Evolutionary conservation across 208 protist species (phyloP).

Genomic region (Acanthamoeba triangularis): DNA sequence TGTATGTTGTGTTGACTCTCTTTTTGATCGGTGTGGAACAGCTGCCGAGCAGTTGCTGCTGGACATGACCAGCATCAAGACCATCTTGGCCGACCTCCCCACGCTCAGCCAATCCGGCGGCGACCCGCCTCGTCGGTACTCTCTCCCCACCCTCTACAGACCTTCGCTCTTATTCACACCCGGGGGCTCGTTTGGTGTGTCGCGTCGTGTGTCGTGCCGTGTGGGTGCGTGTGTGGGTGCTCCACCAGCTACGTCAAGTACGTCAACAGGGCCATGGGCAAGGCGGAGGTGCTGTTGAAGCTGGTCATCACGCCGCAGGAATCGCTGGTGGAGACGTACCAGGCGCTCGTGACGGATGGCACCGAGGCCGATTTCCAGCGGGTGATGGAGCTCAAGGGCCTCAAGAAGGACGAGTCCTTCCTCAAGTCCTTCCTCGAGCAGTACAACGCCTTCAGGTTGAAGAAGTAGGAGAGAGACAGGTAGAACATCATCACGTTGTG

Average conservation of each 20-base stretch:
- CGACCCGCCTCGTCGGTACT: constrained; percentile 2
- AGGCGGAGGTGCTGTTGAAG: constrained; percentile 81
- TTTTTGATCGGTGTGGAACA: background rate
- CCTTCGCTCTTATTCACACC: background rate
- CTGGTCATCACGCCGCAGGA: constrained; percentile 73
- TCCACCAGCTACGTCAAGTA: constrained; percentile 72
- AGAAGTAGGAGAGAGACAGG: background rate
- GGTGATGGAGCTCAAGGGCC: constrained; percentile 86
- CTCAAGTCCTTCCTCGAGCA: constrained; percentile 65
- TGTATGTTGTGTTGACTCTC: too few relatives aligned
- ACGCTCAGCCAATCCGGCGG: background rate
- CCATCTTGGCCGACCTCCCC: constrained; percentile 55
- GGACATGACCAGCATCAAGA: constrained; percentile 81
- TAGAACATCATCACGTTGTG: too few relatives aligned
- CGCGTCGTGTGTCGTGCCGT: background rate
- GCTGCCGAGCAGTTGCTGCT: constrained; percentile 78
- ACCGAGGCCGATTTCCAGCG: constrained; percentile 82
- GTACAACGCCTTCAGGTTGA: constrained; percentile 43
- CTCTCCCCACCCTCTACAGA: background rate
- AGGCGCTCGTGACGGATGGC: constrained; percentile 69
- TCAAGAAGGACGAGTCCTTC: constrained; percentile 77
- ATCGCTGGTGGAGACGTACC: constrained; percentile 80
- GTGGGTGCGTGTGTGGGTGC: background rate
- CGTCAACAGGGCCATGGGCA: constrained; percentile 79
- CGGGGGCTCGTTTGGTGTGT: background rate